Evolutionary conservation across 2,329 filamentous ascomycete species (phyloP).

Genomic region (Epicoccum sorghinum): DNA sequence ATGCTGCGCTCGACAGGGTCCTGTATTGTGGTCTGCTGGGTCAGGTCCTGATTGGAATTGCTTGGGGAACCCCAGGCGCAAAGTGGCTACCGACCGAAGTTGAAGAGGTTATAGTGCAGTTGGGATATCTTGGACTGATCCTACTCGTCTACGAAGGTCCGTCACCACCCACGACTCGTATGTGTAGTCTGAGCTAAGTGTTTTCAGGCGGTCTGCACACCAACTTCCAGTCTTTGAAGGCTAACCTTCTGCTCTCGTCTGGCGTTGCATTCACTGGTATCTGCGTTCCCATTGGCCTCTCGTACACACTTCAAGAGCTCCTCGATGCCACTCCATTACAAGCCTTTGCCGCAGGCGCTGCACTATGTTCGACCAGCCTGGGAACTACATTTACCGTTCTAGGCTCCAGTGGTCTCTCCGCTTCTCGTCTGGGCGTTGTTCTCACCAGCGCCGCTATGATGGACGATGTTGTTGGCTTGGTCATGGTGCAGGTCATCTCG

Average conservation of each 20-base stretch:
- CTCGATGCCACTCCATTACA: constrained; percentile 62
- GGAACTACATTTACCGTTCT: constrained; percentile 73
- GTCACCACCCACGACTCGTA: background rate
- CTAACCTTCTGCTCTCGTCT: constrained; percentile 66
- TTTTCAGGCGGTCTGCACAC: constrained; percentile 64
- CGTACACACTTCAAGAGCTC: constrained; percentile 63
- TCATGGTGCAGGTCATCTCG: constrained; percentile 78
- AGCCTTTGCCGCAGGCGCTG: constrained; percentile 74
- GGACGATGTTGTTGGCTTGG: constrained; percentile 78
- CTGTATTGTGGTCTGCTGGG: constrained; percentile 75
- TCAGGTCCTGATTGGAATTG: constrained; percentile 72
- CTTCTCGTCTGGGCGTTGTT: constrained; percentile 65
- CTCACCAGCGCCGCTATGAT: constrained; percentile 78
- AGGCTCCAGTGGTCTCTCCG: constrained; percentile 63
- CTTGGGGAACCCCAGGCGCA: constrained; percentile 71
- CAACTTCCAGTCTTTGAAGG: constrained; percentile 59
- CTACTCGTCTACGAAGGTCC: constrained; percentile 73
- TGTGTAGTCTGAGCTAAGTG: constrained; percentile 10
- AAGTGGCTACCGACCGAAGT: constrained; percentile 61
- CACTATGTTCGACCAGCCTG: constrained; percentile 75
- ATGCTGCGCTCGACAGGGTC: constrained; percentile 62
- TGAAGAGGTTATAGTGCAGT: constrained; percentile 64
- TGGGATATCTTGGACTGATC: constrained; percentile 77
- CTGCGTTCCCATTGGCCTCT: constrained; percentile 66
- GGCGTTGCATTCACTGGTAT: constrained; percentile 72